A percentile compares a stretch with the other conserved stretches of the same genome.
phyloP scores from a whole-genome alignment of 2,329 filamentous ascomycete genomes.

The Ophiognomonia clavigignenti-juglandacearum region DNA sequence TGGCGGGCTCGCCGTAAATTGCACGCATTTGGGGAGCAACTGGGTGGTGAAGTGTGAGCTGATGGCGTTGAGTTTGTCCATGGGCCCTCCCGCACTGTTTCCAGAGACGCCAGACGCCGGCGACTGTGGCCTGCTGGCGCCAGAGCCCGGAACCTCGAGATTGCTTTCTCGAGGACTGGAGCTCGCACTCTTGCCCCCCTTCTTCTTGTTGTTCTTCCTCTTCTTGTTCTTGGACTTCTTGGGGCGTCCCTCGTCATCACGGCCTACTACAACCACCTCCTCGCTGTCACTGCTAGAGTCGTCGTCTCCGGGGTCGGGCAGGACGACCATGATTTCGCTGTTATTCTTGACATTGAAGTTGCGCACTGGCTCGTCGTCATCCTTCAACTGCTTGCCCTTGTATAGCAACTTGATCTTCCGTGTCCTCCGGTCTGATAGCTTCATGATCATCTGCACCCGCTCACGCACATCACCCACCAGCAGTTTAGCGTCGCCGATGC shows the following conservation, averaged over 20 bases:
- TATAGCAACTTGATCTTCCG: conserved; percentile 63
- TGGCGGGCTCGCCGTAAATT: conserved; percentile 60
- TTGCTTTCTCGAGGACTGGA: conserved; percentile 40
- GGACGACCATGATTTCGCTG: conserved; percentile 55
- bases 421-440: conserved; percentile 48
- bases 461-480: conserved; percentile 61
- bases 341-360: conserved; percentile 59
- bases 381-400: conserved; percentile 67
- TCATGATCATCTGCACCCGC: conserved; percentile 63
- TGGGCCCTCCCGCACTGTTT: conserved; percentile 28
- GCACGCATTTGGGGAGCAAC: conserved; percentile 59
- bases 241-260: conserved; percentile 37
- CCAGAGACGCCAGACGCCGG: conserved; percentile 25
- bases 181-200: conserved; percentile 37
- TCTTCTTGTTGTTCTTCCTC: conserved; percentile 35
- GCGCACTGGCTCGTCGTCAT: conserved; percentile 51
- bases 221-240: conserved; percentile 34
- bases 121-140: conserved; percentile 33
- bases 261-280: conserved; percentile 38
- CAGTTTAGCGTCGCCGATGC: conserved; percentile 70
- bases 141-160: conserved; percentile 27
- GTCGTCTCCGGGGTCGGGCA: conserved; percentile 45
- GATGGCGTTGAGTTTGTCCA: conserved; percentile 64
- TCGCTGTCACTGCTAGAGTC: conserved; percentile 34
- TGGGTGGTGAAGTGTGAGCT: conserved; percentile 58